Conservation (phyloP, 1,139 yeast genomes). For the Scheffersomyces insectosa region DNA sequence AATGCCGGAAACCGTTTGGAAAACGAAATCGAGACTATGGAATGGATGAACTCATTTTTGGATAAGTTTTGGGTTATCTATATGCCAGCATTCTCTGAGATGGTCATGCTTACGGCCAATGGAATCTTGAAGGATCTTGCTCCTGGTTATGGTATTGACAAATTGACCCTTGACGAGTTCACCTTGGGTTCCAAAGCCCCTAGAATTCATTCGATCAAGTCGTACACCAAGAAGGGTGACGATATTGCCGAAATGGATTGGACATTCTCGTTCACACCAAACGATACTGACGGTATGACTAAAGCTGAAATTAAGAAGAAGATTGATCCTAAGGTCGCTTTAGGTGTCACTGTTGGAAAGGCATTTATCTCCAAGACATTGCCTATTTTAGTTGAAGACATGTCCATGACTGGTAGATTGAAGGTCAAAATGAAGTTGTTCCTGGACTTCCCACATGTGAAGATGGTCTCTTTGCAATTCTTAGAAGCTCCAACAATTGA, state of each 20-base stretch:
- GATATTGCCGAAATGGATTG: constrained; percentile 79
- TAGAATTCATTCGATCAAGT: constrained; percentile 65
- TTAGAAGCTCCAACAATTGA: constrained; percentile 78
- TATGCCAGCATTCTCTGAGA: constrained; percentile 83
- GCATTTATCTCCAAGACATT: constrained; percentile 73
- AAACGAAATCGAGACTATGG: constrained; percentile 67
- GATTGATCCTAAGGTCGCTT: constrained; percentile 74
- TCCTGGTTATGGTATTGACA: constrained; percentile 81
- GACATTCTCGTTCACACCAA: constrained; percentile 78
- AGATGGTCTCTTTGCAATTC: constrained; percentile 67
- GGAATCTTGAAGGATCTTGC: constrained; percentile 67
- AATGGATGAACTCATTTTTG: constrained; percentile 75
- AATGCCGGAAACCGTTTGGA: constrained; percentile 61
- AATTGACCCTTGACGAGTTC: constrained; percentile 69
- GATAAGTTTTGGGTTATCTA: constrained; percentile 84
- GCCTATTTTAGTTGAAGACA: constrained; percentile 75
- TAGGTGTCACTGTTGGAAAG: constrained; percentile 78
- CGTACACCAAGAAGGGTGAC: constrained; percentile 66
- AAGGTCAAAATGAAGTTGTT: constrained; percentile 64
- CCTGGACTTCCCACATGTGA: constrained; percentile 71
- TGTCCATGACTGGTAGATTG: constrained; percentile 72
- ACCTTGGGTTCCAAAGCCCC: constrained; percentile 83
- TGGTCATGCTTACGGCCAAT: constrained; percentile 67
- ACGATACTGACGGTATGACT: constrained; percentile 81
- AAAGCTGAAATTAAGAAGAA: constrained; percentile 67